Conservation (phyloP, 1,284 basidiomycete genomes). For the Rhizopogon hawkerae region DNA sequence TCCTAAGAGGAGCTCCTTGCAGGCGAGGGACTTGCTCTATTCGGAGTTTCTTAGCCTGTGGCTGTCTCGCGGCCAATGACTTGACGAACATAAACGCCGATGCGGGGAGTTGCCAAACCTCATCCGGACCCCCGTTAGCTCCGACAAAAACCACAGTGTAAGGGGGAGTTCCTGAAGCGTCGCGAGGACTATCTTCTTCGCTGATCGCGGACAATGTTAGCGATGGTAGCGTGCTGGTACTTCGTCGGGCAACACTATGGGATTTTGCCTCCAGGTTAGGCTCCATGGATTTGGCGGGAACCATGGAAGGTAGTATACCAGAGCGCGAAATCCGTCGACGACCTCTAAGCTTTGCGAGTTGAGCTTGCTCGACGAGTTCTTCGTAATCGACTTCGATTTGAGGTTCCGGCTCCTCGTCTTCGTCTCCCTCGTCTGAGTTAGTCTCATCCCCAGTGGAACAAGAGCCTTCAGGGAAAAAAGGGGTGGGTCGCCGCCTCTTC, state of each 20-base stretch:
- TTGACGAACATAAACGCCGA: not conserved
- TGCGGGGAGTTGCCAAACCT: slow-evolving; percentile 5
- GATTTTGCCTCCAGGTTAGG: not conserved
- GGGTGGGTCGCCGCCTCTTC: not conserved
- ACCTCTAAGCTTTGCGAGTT: not conserved
- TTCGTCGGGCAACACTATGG: not conserved
- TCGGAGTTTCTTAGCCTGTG: slow-evolving; percentile 1
- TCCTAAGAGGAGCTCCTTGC: not conserved
- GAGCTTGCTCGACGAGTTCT: slow-evolving; percentile 1
- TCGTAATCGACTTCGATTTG: slow-evolving; percentile 1
- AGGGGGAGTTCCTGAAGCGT: not conserved
- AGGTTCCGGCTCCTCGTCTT: not conserved
- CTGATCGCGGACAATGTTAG: not conserved
- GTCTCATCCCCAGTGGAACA: not conserved
- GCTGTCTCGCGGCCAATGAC: not conserved
- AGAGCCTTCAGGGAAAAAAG: not conserved
- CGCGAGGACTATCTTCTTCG: not conserved
- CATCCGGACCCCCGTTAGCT: slow-evolving; percentile 5
- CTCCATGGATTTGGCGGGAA: not conserved
- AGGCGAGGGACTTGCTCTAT: not conserved
- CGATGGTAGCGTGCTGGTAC: not conserved
- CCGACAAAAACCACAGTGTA: slow-evolving; percentile 2
- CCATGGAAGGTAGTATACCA: not conserved
- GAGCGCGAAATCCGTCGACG: not conserved
- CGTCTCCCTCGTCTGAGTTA: not conserved